Conservation (phyloP, 352 stramenopile genomes). For the Plasmopara halstedii region DNA sequence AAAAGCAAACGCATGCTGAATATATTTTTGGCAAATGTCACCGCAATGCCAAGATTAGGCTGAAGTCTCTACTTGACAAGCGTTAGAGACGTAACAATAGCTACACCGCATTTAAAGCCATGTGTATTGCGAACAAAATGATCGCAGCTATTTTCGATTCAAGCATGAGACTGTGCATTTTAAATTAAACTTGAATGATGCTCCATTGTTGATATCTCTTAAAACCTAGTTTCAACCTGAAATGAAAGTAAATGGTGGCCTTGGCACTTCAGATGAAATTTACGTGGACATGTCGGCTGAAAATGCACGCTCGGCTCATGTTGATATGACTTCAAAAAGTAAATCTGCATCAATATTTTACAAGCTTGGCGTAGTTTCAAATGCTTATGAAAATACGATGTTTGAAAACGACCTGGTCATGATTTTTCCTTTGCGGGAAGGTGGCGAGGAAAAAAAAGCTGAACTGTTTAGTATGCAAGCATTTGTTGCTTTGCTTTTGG, state of each 20-base stretch:
- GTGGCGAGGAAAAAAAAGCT: constrained; percentile 44
- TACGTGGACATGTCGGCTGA: constrained; percentile 5
- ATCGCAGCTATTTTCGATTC: too few relatives aligned
- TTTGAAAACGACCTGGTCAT: constrained; percentile 68
- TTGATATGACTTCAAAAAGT: not conserved
- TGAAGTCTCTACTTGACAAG: too few relatives aligned
- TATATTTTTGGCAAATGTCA: too few relatives aligned
- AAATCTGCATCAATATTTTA: constrained; percentile 24
- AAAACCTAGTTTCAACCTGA: too few relatives aligned
- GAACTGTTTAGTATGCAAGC: constrained; percentile 40
- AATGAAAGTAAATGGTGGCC: constrained; percentile 6
- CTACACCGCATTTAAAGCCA: too few relatives aligned
- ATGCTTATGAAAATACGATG: constrained; percentile 36
- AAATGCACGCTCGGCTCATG: constrained; percentile 1
- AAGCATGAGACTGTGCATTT: too few relatives aligned
- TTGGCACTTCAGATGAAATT: not conserved
- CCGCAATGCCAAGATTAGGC: too few relatives aligned
- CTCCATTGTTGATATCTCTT: too few relatives aligned
- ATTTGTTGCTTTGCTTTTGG: constrained; percentile 55
- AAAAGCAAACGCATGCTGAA: too few relatives aligned
- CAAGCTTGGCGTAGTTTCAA: constrained; percentile 9
- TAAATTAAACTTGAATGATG: too few relatives aligned
- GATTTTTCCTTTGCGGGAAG: constrained; percentile 54
- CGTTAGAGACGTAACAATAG: too few relatives aligned
- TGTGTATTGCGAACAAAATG: too few relatives aligned